A percentile compares a stretch with the other conserved stretches of the same genome.
Conservation (phyloP, 805 yeast species). For the Ogataea neopini region DNA sequence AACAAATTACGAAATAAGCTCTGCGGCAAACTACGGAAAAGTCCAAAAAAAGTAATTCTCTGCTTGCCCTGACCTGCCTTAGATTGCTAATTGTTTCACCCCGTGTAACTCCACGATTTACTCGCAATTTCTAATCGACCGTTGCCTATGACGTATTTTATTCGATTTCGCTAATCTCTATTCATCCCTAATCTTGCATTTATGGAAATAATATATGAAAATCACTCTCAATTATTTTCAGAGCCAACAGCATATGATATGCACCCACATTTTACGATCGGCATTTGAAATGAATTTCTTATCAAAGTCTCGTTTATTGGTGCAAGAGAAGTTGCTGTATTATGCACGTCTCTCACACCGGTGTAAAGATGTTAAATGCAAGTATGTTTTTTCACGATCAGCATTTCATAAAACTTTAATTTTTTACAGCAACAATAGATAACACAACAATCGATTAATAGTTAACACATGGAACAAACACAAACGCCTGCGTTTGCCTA, state of each 20-base stretch:
- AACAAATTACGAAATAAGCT: neutral
- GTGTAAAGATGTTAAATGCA: no score
- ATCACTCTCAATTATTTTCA: no score
- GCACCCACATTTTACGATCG: no score
- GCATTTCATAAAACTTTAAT: no score
- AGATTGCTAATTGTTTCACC: no score
- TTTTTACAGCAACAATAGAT: neutral
- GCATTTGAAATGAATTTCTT: neutral
- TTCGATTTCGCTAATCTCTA: neutral
- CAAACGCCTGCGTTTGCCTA: neutral
- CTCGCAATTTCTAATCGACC: no score
- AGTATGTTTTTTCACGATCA: no score
- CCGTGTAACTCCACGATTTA: no score
- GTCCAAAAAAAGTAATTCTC: no score
- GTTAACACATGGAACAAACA: neutral
- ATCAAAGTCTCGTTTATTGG: neutral
- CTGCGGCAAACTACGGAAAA: neutral
- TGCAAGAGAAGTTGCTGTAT: neutral
- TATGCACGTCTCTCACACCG: no score
- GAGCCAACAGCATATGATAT: no score
- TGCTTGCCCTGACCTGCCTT: no score
- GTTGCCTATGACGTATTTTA: neutral
- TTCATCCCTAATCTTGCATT: neutral
- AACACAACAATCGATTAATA: neutral
- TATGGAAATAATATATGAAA: constrained; percentile 1